These are phyloP conservation scores for Xylaria sp. DNA, from an alignment of 2,329 filamentous ascomycete species.

Conservation along the genomic window DNA sequence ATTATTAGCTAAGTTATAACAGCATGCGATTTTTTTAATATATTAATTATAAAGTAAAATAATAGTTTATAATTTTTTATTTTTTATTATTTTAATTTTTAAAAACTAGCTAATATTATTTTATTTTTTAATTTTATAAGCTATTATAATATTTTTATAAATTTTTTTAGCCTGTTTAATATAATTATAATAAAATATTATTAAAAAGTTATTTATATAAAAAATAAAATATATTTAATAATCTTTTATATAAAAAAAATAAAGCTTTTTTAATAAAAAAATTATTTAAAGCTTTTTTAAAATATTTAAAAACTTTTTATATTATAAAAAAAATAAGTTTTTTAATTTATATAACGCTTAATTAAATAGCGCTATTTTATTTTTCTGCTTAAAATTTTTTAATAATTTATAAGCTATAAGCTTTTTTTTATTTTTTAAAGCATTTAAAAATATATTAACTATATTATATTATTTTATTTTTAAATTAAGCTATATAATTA, in stretches of 20 bases:
- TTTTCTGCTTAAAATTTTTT: background rate
- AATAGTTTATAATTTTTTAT: too few relatives aligned
- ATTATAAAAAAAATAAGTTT: conserved; percentile 5
- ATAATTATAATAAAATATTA: background rate
- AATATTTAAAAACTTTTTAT: background rate
- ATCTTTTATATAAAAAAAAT: background rate
- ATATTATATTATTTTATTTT: conserved; percentile 5
- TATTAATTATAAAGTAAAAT: background rate
- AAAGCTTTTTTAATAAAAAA: too few relatives aligned
- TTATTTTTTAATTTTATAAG: background rate
- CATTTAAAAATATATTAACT: background rate
- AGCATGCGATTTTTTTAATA: background rate
- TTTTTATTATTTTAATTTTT: background rate
- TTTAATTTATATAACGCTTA: background rate
- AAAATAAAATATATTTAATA: background rate
- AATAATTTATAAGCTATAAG: background rate
- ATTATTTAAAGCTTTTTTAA: too few relatives aligned
- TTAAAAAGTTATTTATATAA: conserved; percentile 13
- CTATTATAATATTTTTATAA: background rate
- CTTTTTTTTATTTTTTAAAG: background rate
- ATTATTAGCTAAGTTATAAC: background rate
- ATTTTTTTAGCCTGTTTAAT: background rate
- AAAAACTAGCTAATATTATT: background rate
- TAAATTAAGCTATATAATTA: background rate
- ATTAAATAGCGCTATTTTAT: background rate